Conservation (phyloP, 177 flowering plant species). For the Tripterygium wilfordii region DNA sequence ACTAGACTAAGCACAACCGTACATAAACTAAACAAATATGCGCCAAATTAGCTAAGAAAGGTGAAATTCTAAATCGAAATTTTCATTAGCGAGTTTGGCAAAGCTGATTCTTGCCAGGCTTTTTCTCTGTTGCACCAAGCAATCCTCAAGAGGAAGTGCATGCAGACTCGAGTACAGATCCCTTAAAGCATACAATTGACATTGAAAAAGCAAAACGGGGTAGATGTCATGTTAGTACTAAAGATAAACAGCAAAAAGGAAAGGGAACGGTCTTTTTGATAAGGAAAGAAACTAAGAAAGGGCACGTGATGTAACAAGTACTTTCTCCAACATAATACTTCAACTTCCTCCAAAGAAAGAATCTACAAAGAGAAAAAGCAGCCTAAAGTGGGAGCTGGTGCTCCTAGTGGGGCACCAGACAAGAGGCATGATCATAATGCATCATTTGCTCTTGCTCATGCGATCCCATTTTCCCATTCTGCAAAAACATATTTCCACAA, state of each 20-base stretch:
- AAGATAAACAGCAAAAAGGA: slow-evolving; percentile 1
- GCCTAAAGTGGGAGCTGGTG: background rate
- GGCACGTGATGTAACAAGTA: slow-evolving; percentile 17
- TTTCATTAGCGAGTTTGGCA: background rate
- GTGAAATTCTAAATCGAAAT: too few relatives aligned
- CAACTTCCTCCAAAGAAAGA: slow-evolving; percentile 5
- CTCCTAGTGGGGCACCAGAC: slow-evolving; percentile 13
- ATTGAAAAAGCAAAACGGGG: slow-evolving; percentile 3
- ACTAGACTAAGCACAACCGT: too few relatives aligned
- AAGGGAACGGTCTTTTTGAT: slow-evolving; percentile 10
- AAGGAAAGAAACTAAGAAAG: slow-evolving; percentile 1
- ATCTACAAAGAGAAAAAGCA: background rate
- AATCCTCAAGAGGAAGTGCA: slow-evolving; percentile 3
- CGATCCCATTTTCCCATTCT: slow-evolving; percentile 7
- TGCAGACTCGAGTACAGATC: slow-evolving; percentile 2
- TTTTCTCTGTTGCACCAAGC: background rate
- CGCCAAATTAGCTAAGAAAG: too few relatives aligned
- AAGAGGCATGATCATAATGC: slow-evolving; percentile 16
- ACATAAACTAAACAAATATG: too few relatives aligned
- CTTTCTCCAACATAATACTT: slow-evolving; percentile 7
- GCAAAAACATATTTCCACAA: too few relatives aligned
- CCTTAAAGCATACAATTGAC: slow-evolving; percentile 1
- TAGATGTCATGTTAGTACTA: slow-evolving; percentile 1
- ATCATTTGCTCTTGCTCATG: slow-evolving; percentile 19
- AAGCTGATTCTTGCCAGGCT: slow-evolving; percentile 8